Percentiles rank a stretch among this genome's conserved stretches.
Evolutionary conservation across 2,329 filamentous ascomycete genomes (phyloP).

Genomic region (Pseudocercospora cruenta): DNA sequence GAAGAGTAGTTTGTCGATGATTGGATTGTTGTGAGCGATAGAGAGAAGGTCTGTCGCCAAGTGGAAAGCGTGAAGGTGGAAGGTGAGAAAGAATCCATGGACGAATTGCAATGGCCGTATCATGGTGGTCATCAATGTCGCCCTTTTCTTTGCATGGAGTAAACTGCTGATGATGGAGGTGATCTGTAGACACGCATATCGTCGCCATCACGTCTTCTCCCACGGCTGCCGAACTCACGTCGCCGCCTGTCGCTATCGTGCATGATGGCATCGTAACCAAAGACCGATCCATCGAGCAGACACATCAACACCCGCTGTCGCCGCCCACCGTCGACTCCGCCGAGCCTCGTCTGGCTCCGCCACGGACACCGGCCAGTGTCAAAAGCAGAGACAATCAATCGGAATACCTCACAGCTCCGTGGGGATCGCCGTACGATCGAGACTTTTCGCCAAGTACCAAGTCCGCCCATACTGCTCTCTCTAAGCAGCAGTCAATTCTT

Average conservation of each 20-base stretch:
- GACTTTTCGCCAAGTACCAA: slow-evolving; percentile 58
- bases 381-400: slow-evolving; percentile 36
- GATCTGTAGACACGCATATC: slow-evolving; percentile 14
- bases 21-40: slow-evolving; percentile 12
- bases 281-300: slow-evolving; percentile 9
- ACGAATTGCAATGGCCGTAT: neutral
- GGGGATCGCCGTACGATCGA: slow-evolving; percentile 79
- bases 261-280: slow-evolving; percentile 24
- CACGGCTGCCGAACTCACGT: slow-evolving; percentile 20
- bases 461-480: slow-evolving; percentile 38
- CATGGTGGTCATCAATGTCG: neutral
- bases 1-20: slow-evolving; percentile 1
- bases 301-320: slow-evolving; percentile 11
- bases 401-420: slow-evolving; percentile 70
- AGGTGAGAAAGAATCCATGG: slow-evolving; percentile 13
- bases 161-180: slow-evolving; percentile 9
- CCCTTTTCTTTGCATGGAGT: neutral
- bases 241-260: slow-evolving; percentile 25
- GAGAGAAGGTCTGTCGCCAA: slow-evolving; percentile 16
- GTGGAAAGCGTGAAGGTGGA: slow-evolving; percentile 18
- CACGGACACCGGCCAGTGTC: slow-evolving; percentile 35
- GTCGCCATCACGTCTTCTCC: slow-evolving; percentile 21
- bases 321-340: slow-evolving; percentile 18
- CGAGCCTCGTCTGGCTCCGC: slow-evolving; percentile 31
- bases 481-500: slow-evolving; percentile 33